Percentiles rank a stretch among this genome's conserved stretches.
Evolutionary conservation across 805 yeast species (phyloP).

Genomic region (Barnettozyma botsteinii): DNA sequence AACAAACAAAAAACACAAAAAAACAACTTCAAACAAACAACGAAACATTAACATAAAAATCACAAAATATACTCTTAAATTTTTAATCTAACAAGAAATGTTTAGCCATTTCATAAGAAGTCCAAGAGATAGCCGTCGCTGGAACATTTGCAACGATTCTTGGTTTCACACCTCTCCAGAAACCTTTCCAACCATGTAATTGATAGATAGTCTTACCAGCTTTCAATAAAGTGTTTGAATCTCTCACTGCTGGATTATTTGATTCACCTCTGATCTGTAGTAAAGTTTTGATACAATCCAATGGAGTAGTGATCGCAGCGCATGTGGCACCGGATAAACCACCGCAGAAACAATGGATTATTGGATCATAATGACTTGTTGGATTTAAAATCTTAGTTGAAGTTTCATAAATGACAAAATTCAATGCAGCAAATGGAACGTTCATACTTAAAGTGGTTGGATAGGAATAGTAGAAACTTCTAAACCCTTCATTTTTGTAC

Average conservation of each 20-base stretch:
- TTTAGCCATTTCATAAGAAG: conserved; percentile 96
- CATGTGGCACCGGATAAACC: conserved; percentile 93
- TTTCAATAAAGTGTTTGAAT: conserved; percentile 58
- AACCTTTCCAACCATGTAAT: conserved; percentile 59
- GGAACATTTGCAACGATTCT: conserved; percentile 92
- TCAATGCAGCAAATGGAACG: conserved; percentile 91
- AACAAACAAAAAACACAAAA: neutral
- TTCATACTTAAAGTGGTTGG: conserved; percentile 91
- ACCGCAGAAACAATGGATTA: conserved; percentile 87
- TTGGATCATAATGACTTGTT: conserved; percentile 70
- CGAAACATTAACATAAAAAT: neutral
- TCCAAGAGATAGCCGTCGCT: conserved; percentile 95
- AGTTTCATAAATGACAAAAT: conserved; percentile 88
- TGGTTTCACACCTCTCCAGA: conserved; percentile 81
- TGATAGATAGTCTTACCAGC: conserved; percentile 66
- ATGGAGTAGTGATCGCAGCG: conserved; percentile 90
- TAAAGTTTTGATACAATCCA: conserved; percentile 89
- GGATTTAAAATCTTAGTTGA: conserved; percentile 79
- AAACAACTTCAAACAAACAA: neutral
- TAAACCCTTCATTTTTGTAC: conserved; percentile 57
- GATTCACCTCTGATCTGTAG: conserved; percentile 71
- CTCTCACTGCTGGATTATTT: conserved; percentile 40
- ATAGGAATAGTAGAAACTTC: conserved; percentile 86
- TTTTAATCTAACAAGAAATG: conserved; percentile 27
- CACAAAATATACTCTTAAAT: neutral